These are phyloP conservation scores for Elasticomyces elasticus DNA, from an alignment of 495 filamentous ascomycete genomes.

Conservation along the genomic window DNA sequence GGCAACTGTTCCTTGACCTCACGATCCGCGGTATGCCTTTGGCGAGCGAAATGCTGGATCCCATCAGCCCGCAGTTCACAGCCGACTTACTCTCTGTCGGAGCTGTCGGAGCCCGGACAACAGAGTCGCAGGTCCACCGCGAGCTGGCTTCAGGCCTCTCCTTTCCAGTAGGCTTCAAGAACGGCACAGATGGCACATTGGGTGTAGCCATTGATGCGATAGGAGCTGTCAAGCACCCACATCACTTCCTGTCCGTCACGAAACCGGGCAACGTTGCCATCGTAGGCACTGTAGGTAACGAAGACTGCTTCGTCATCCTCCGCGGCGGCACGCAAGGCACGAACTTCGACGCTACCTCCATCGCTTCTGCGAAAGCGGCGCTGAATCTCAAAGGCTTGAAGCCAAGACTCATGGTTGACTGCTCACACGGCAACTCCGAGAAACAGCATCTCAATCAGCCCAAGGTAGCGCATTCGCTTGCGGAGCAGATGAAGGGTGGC, in stretches of 20 bases:
- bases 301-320: constrained; percentile 96
- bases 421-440: constrained; percentile 89
- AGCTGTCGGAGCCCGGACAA: constrained; percentile 89
- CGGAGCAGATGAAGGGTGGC: constrained; percentile 72
- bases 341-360: constrained; percentile 83
- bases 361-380: constrained; percentile 62
- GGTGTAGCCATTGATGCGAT: constrained; percentile 93
- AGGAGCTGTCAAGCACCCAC: constrained; percentile 81
- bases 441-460: constrained; percentile 98
- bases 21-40: constrained; percentile 95
- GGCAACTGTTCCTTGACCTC: constrained; percentile 90
- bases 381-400: constrained; percentile 55
- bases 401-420: constrained; percentile 90
- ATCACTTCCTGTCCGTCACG: constrained; percentile 97
- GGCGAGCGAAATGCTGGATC: constrained; percentile 96
- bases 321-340: constrained; percentile 87
- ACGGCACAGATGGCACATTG: constrained; percentile 89
- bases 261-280: constrained; percentile 96
- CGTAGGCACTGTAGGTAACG: constrained; percentile 89
- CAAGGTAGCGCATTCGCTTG: constrained; percentile 75
- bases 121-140: constrained; percentile 89
- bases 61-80: constrained; percentile 94
- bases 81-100: constrained; percentile 89
- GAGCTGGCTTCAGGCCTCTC: constrained; percentile 88
- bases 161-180: constrained; percentile 99